A percentile compares a stretch with the other conserved stretches of the same genome.
phyloP scores from a whole-genome alignment of 352 stramenopile genomes.

The Globisporangium perplexum region DNA sequence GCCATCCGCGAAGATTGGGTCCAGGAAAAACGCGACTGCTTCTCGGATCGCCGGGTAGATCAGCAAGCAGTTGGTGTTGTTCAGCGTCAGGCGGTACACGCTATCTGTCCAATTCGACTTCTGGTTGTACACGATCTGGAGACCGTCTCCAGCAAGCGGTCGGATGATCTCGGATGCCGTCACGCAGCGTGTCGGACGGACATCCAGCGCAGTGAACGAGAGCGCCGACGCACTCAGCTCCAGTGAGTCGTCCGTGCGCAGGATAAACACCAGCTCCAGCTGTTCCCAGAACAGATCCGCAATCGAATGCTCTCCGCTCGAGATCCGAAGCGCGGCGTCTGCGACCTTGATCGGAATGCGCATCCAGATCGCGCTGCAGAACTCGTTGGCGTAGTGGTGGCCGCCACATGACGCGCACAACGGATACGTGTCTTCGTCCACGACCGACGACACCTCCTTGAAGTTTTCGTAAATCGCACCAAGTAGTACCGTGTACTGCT shows the following conservation, averaged over 20 bases:
- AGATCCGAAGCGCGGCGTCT: slow-evolving; percentile 71
- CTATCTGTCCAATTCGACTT: slow-evolving; percentile 74
- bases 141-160: slow-evolving; percentile 57
- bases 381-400: slow-evolving; percentile 54
- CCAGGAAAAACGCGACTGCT: slow-evolving; percentile 55
- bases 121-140: slow-evolving; percentile 78
- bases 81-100: slow-evolving; percentile 57
- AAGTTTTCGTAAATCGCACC: slow-evolving; percentile 88
- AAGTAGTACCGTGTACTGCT: slow-evolving; percentile 69
- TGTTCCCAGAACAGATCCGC: slow-evolving; percentile 80
- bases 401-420: slow-evolving; percentile 54
- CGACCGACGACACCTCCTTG: slow-evolving; percentile 64
- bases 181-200: slow-evolving; percentile 42
- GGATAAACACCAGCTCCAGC: slow-evolving; percentile 66
- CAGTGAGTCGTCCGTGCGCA: slow-evolving; percentile 79
- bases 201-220: slow-evolving; percentile 57
- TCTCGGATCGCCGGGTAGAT: slow-evolving; percentile 68
- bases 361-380: slow-evolving; percentile 76
- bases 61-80: slow-evolving; percentile 75
- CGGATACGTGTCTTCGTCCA: slow-evolving; percentile 79
- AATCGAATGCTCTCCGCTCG: slow-evolving; percentile 44
- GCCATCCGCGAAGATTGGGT: slow-evolving; percentile 35
- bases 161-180: slow-evolving; percentile 64
- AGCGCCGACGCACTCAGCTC: slow-evolving; percentile 58
- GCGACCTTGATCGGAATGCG: slow-evolving; percentile 70